Percentiles rank a stretch among this genome's conserved stretches.
phyloP scores from a whole-genome alignment of 192 early-diverging fungal genomes.

The Coemansia sp. region DNA sequence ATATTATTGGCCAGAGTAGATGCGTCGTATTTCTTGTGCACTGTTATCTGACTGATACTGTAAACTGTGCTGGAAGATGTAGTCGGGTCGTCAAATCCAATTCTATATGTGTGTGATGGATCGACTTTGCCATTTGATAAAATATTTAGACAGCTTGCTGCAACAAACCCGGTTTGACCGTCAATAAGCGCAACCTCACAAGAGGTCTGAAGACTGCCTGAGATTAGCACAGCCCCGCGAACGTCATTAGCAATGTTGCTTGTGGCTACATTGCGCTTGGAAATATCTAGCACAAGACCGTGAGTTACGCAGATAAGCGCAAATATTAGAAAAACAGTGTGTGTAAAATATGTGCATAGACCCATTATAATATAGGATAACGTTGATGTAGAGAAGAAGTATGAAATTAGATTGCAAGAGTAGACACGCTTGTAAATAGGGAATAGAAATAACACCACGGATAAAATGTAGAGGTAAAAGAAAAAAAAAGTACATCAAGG shows the following conservation, averaged over 20 bases:
- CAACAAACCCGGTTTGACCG: too few species aligned
- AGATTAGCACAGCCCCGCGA: slow-evolving; percentile 6
- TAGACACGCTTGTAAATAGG: background rate
- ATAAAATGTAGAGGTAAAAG: too few species aligned
- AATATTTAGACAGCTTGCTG: too few species aligned
- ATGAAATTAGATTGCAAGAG: too few species aligned
- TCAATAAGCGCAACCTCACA: too few species aligned
- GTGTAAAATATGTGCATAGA: background rate
- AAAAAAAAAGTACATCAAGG: too few species aligned
- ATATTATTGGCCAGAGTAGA: slow-evolving; percentile 37
- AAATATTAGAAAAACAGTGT: background rate
- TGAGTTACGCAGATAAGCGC: background rate
- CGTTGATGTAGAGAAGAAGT: too few species aligned
- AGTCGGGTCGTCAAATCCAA: slow-evolving; percentile 15
- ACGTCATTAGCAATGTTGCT: slow-evolving; percentile 13
- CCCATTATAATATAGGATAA: background rate
- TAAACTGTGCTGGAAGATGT: slow-evolving; percentile 4
- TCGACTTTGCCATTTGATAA: too few species aligned
- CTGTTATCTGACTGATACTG: slow-evolving; percentile 16
- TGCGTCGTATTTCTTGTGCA: slow-evolving; percentile 29
- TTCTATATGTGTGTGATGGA: slow-evolving; percentile 12
- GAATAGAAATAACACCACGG: background rate
- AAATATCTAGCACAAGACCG: slow-evolving; percentile 11
- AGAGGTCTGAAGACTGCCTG: too few species aligned
- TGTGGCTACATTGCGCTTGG: slow-evolving; percentile 20